Evolutionary conservation across 441 rosid genomes (phyloP).

Genomic region (Daphne laureola): DNA sequence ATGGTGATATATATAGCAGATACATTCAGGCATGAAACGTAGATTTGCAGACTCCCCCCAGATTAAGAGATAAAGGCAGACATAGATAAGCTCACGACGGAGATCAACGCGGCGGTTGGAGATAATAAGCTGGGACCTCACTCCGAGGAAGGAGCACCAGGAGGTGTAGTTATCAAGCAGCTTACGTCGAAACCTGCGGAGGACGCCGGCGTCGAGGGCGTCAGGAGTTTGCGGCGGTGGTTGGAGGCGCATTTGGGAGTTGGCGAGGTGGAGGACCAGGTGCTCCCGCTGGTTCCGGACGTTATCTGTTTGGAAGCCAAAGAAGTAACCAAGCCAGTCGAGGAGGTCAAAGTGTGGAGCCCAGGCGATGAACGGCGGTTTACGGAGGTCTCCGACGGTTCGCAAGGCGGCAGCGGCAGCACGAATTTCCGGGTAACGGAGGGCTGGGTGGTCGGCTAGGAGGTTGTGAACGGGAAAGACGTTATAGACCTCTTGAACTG

Average conservation of each 20-base stretch:
- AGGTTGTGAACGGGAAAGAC: constrained; percentile 76
- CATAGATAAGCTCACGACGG: constrained; percentile 70
- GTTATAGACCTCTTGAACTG: constrained; percentile 38
- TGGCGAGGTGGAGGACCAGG: constrained; percentile 75
- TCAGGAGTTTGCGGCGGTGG: constrained; percentile 84
- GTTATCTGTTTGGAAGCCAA: constrained; percentile 67
- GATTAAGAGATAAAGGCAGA: constrained; percentile 58
- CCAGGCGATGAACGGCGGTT: constrained; percentile 63
- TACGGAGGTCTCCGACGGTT: constrained; percentile 68
- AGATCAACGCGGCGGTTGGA: constrained; percentile 68
- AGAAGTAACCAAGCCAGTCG: constrained; percentile 73
- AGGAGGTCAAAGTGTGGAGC: constrained; percentile 57
- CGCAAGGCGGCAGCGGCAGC: constrained; percentile 76
- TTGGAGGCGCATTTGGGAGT: constrained; percentile 90
- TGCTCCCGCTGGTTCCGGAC: constrained; percentile 88
- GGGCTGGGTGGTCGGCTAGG: constrained; percentile 84
- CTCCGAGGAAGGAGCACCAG: constrained; percentile 78
- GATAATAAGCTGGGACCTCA: constrained; percentile 76
- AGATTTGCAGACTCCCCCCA: constrained; percentile 93
- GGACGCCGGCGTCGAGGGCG: constrained; percentile 53
- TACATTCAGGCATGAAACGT: constrained; percentile 79
- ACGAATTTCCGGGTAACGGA: constrained; percentile 76
- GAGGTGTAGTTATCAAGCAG: constrained; percentile 59
- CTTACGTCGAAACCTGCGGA: constrained; percentile 66
- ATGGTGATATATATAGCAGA: constrained; percentile 70